A percentile compares a stretch with the other conserved stretches of the same genome.
phyloP scores from a whole-genome alignment of 2,329 filamentous ascomycete species.

The Plenodomus tracheiphilus region DNA sequence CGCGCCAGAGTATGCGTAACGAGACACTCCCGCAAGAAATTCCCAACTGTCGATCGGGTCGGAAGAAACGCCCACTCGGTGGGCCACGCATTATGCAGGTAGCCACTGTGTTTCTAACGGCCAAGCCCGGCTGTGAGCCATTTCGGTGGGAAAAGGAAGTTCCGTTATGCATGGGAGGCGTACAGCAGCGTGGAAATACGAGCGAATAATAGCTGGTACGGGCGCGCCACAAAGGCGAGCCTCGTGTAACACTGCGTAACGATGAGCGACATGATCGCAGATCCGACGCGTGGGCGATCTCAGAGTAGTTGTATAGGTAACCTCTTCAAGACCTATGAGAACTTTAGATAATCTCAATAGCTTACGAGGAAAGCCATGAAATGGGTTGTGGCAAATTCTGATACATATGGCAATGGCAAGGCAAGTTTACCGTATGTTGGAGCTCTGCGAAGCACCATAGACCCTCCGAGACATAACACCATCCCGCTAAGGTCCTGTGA shows the following conservation, averaged over 20 bases:
- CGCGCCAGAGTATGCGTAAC: not conserved
- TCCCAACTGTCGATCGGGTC: conserved; percentile 2
- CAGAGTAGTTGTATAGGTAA: not conserved
- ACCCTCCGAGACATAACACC: conserved; percentile 4
- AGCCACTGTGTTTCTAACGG: conserved; percentile 1
- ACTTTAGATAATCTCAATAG: not conserved
- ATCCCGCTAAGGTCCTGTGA: not conserved
- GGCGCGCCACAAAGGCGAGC: conserved; percentile 16
- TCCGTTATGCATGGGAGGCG: not conserved
- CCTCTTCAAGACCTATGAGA: not conserved
- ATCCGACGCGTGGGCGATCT: not conserved
- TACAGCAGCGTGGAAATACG: conserved; percentile 12
- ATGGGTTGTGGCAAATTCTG: too few relatives aligned
- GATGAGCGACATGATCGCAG: not conserved
- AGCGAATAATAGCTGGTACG: conserved; percentile 11
- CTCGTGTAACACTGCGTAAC: conserved; percentile 14
- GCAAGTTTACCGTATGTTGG: not conserved
- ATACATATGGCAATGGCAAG: not conserved
- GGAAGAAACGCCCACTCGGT: conserved; percentile 7
- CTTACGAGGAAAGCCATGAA: not conserved
- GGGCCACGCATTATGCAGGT: conserved; percentile 4
- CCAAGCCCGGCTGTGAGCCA: conserved; percentile 4
- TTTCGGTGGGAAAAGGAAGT: conserved; percentile 1
- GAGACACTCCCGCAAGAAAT: not conserved
- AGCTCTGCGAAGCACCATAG: not conserved